Evolutionary conservation across 2,329 filamentous ascomycete genomes (phyloP).

Genomic region (Cladophialophora chaetospira): DNA sequence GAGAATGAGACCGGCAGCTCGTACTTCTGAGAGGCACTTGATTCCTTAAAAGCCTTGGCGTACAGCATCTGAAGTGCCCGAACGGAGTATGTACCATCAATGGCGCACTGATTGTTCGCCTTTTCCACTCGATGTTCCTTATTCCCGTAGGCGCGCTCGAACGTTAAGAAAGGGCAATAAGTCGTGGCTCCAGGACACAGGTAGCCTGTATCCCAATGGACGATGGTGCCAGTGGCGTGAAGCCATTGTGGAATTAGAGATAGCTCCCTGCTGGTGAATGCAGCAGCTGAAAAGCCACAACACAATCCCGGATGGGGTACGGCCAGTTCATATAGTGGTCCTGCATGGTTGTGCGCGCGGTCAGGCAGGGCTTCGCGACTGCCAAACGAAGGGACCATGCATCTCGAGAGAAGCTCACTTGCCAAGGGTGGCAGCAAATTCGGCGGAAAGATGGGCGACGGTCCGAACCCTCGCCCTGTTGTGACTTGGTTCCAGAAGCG

Average conservation of each 20-base stretch:
- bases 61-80: conserved; percentile 27
- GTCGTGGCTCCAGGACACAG: conserved; percentile 18
- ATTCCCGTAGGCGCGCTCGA: conserved; percentile 26
- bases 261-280: conserved; percentile 19
- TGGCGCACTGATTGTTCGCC: conserved; percentile 30
- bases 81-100: conserved; percentile 24
- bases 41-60: conserved; percentile 14
- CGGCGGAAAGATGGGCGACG: conserved; percentile 28
- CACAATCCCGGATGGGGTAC: conserved; percentile 22
- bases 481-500: conserved; percentile 23
- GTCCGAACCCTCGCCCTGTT: conserved; percentile 25
- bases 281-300: conserved; percentile 25
- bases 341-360: conserved; percentile 11
- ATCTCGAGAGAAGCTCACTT: conserved; percentile 23
- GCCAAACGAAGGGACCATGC: conserved; percentile 26
- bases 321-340: conserved; percentile 26
- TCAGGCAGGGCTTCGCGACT: conserved; percentile 27
- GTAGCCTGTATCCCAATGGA: conserved; percentile 26
- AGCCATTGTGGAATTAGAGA: conserved; percentile 26
- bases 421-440: conserved; percentile 27
- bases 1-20: conserved; percentile 27
- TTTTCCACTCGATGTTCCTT: conserved; percentile 25
- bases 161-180: conserved; percentile 27
- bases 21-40: conserved; percentile 4
- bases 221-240: conserved; percentile 23